Base-by-base conservation (phyloP, 2,329 filamentous ascomycete species). In the Botryotinia narcissicola region DNA sequence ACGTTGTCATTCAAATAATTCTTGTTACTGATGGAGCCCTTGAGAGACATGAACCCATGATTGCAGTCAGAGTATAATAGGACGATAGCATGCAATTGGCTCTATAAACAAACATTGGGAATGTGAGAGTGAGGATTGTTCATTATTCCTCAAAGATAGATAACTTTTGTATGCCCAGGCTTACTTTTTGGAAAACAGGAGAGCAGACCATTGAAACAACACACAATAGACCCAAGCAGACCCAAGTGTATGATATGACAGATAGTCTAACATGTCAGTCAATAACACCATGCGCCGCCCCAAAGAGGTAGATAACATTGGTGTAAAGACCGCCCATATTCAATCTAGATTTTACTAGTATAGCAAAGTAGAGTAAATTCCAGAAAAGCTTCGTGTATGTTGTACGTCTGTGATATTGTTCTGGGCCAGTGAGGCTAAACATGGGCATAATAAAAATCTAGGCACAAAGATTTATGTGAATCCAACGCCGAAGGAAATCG, bases 261-360 rank as follows among this genome's bases (percentile, higher is more conserved):
- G 51, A 46, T 61, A 69, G 46, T 72, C 37, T 54, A 44, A 72
- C 69, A 51, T 63, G 46, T 46, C 70, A 44, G 37, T 67, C 46
- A 29, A 54, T 42, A 61, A 61, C 62, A 72, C 71, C 66, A 60
- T 69, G 63, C 66, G 63, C 63, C 66, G 63, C 63, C 62, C 60
- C 35, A 37, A 48, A 48, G 48, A 72, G 32, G 63, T 59, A 60
- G 59, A 48, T n/a, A 48, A 37, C 66, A 35, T 77, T 75, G 77
- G 75, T 77, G 76, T 74, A 77, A 74, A 73, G 76, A 67, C 78
- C 76, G 69, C 76, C 75, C 74, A 75, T 78, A 78, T 79, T 76
- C 76, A 76, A 70, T 79, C 78, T 79, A 79, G 75, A 69, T 74
- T 74, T 73, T 69, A 72, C 63, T 59, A 69, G 54, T 73, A 73